Evolutionary conservation across 305 asterid species (phyloP).

Genomic region (Petunia hybrid): DNA sequence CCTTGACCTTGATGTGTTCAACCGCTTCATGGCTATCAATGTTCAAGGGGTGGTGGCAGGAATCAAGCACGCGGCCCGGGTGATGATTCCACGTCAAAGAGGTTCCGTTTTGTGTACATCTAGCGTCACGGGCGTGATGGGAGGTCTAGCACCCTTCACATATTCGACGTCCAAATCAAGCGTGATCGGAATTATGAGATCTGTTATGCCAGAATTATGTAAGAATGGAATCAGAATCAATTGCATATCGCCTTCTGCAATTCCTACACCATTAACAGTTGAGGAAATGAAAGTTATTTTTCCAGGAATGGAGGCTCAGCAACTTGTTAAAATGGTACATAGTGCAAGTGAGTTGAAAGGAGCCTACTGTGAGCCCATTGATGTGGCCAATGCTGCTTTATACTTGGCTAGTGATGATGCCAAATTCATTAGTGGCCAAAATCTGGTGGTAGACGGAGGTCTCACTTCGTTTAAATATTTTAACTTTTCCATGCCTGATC

Average conservation of each 20-base stretch:
- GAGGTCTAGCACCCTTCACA: slow-evolving; percentile 36
- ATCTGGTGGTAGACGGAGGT: slow-evolving; percentile 39
- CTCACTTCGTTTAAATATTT: slow-evolving; percentile 27
- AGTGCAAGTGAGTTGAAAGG: slow-evolving; percentile 15
- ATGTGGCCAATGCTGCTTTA: slow-evolving; percentile 39
- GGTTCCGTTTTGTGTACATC: slow-evolving; percentile 43
- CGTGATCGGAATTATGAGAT: slow-evolving; percentile 37
- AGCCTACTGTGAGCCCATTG: slow-evolving; percentile 23
- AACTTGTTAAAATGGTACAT: not conserved
- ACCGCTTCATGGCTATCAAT: slow-evolving; percentile 30
- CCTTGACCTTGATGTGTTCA: slow-evolving; percentile 1
- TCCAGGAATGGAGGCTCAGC: slow-evolving; percentile 12
- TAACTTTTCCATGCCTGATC: not conserved
- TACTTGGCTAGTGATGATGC: slow-evolving; percentile 41
- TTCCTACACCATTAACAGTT: slow-evolving; percentile 29
- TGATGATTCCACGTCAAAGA: slow-evolving; percentile 35
- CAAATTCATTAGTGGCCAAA: slow-evolving; percentile 38
- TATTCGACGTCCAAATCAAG: slow-evolving; percentile 43
- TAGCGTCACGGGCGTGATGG: slow-evolving; percentile 38
- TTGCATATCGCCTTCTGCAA: slow-evolving; percentile 42
- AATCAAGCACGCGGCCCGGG: slow-evolving; percentile 44
- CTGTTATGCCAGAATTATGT: slow-evolving; percentile 34
- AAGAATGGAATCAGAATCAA: slow-evolving; percentile 42
- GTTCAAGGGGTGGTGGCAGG: slow-evolving; percentile 41
- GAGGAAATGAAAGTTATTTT: slow-evolving; percentile 8